Base-by-base conservation (phyloP, 2,329 filamentous ascomycete genomes). In the Ophiostoma populinum region DNA sequence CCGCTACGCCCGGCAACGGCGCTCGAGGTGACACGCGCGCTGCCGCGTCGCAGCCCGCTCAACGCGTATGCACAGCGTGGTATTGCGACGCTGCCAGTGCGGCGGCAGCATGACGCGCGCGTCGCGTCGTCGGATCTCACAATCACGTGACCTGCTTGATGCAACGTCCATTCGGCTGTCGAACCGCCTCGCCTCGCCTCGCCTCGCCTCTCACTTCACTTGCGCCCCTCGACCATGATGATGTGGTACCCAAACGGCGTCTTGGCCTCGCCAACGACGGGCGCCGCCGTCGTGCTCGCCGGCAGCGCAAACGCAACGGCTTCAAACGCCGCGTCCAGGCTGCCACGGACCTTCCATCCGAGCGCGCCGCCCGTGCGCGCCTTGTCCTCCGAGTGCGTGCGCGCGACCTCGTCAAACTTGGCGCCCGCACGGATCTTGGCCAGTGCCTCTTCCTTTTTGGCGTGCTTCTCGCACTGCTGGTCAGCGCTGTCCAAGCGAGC, bases 171-270 rank as follows among this genome's bases (percentile, higher is more conserved):
- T n/a, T n/a, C n/a, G n/a, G n/a, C n/a, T n/a, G n/a, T n/a, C n/a
- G n/a, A n/a, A n/a, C n/a, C n/a, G n/a, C n/a, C n/a, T n/a, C n/a
- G n/a, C n/a, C n/a, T n/a, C n/a, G n/a, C n/a, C n/a, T n/a, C n/a
- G n/a, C n/a, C n/a, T n/a, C n/a, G n/a, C n/a, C n/a, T n/a, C n/a
- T n/a, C n/a, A n/a, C n/a, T n/a, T n/a, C n/a, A 69, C 51, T 67
- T 67, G 45, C 66, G 57, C 32, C 62, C 67, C 46, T 72, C 67
- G 6, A 85, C 79, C 73, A 85, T 82, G 44, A 86, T 70, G 43
- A 86, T 72, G 52, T 86, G 80, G 58, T 85, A 85, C 1, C 80
- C 80, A 55, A 80, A 76, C 1, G 60, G 63, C 2, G 80, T 85
- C 62, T 80, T 83, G 16, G 65, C 74, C 57, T 83, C 75, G 2